A percentile compares a stretch with the other conserved stretches of the same genome.
Conservation (phyloP, 129 eudicot genomes). For the Rutidosis leptorrhynchoides region DNA sequence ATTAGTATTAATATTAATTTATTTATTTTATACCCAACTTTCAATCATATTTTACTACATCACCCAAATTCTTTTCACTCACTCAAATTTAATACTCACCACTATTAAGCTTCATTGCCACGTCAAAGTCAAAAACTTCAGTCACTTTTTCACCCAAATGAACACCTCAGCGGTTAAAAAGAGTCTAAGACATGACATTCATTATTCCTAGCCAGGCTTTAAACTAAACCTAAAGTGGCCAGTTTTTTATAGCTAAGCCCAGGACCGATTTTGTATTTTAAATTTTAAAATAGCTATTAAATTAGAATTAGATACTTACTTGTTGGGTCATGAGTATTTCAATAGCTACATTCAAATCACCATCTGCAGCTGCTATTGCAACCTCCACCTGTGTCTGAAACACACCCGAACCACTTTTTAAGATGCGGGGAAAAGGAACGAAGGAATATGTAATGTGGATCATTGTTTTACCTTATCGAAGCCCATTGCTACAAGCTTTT, state of each 20-base stretch:
- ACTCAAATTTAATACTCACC: too few species aligned
- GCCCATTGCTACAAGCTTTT: constrained; percentile 90
- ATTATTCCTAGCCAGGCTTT: too few species aligned
- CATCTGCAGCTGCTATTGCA: constrained; percentile 94
- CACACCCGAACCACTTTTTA: constrained; percentile 17
- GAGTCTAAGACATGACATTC: too few species aligned
- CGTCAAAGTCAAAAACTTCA: too few species aligned
- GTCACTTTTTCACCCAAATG: too few species aligned
- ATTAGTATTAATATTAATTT: too few species aligned
- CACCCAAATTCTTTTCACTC: too few species aligned
- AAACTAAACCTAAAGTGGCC: not conserved
- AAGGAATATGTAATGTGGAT: not conserved
- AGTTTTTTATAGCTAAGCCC: not conserved
- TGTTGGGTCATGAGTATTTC: constrained; percentile 95
- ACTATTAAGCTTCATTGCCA: too few species aligned
- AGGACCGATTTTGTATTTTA: not conserved
- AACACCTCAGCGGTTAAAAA: too few species aligned
- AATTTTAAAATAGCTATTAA: not conserved
- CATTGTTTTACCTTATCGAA: constrained; percentile 69
- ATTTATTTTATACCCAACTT: too few species aligned
- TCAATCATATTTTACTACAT: too few species aligned
- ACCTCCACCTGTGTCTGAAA: constrained; percentile 96
- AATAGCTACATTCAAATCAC: constrained; percentile 79
- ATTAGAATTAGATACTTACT: constrained; percentile 45
- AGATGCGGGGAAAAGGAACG: not conserved